Evolutionary conservation across 2,329 filamentous ascomycete species (phyloP).

Genomic region (Sclerotinia trifoliorum): DNA sequence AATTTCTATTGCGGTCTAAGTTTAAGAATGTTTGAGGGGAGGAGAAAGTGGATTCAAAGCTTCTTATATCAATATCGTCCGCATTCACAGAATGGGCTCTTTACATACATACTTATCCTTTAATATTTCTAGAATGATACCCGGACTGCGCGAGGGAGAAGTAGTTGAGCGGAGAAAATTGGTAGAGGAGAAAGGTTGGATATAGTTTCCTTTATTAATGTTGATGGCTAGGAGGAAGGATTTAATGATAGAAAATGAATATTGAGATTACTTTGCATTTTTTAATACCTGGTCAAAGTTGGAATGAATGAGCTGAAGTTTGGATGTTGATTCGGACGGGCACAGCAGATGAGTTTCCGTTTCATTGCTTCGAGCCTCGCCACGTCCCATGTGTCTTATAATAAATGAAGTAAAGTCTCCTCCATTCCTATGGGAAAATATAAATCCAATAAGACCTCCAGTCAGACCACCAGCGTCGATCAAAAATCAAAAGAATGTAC

Average conservation of each 20-base stretch:
- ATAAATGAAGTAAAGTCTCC: background rate
- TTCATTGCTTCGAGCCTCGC: background rate
- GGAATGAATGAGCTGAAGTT: background rate
- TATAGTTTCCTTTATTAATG: background rate
- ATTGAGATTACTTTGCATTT: too few relatives aligned
- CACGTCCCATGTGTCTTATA: background rate
- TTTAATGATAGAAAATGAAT: background rate
- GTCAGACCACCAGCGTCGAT: background rate
- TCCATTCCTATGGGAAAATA: background rate
- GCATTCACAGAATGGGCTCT: background rate
- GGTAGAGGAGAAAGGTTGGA: background rate
- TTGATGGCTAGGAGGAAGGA: background rate
- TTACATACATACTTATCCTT: conserved; percentile 17
- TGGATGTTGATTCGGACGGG: background rate
- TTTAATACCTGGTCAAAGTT: too few relatives aligned
- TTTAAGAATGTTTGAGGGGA: background rate
- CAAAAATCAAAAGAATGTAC: conserved; percentile 10
- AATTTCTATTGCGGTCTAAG: background rate
- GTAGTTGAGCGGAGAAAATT: too few relatives aligned
- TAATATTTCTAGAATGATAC: conserved; percentile 23
- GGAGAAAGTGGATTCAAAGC: background rate
- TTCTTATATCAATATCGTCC: conserved; percentile 2
- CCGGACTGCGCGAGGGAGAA: conserved; percentile 1
- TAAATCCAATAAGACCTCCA: background rate
- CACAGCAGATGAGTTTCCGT: background rate